phyloP scores from a whole-genome alignment of 176 grass and related monocot species.

The Neostapfia colusana region DNA sequence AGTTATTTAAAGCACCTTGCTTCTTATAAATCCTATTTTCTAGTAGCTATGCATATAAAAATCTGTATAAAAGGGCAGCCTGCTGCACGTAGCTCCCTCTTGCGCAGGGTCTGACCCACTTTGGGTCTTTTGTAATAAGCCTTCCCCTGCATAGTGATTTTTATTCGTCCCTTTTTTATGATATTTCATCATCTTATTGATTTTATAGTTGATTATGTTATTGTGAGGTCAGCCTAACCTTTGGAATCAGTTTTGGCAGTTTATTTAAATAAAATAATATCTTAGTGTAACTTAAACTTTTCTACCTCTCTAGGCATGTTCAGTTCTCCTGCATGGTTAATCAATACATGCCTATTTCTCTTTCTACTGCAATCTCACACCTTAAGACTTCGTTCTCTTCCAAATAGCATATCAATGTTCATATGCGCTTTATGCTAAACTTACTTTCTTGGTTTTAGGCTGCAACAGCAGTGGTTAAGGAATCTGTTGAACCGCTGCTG shows the following conservation, averaged over 20 bases:
- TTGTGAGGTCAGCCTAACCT: neutral
- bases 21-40: constrained; percentile 12
- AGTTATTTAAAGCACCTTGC: constrained; percentile 19
- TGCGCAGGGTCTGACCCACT: no score
- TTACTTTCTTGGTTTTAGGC: constrained; percentile 58
- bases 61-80: no score
- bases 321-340: neutral
- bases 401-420: constrained; percentile 16
- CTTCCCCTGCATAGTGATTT: no score
- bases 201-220: constrained; percentile 12
- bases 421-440: constrained; percentile 34
- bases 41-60: constrained; percentile 13
- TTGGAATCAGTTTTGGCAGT: neutral
- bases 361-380: constrained; percentile 23
- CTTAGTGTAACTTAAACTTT: neutral
- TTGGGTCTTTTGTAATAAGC: no score
- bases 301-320: neutral
- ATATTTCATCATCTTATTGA: constrained; percentile 21
- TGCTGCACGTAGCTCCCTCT: no score
- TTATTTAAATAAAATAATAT: neutral
- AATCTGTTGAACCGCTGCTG: constrained; percentile 86
- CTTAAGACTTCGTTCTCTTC: neutral
- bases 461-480: constrained; percentile 67
- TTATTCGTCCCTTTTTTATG: neutral
- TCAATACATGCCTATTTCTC: constrained; percentile 23